phyloP scores from a whole-genome alignment of 169 alveolate genomes.

The Plasmodium gallinaceum region DNA sequence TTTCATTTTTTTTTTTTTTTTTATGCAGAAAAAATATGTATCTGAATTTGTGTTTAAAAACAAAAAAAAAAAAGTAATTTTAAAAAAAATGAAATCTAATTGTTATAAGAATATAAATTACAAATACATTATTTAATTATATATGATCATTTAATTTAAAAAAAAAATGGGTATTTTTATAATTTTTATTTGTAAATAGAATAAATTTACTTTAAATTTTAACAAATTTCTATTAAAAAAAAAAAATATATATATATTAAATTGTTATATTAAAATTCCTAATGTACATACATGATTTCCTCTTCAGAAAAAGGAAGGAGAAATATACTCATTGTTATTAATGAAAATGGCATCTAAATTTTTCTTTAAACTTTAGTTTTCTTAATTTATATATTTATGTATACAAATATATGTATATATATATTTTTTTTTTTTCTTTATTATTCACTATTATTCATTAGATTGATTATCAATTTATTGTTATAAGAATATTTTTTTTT shows the following conservation, averaged over 20 bases:
- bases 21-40: no score
- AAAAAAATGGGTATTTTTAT: background rate
- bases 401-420: background rate
- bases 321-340: background rate
- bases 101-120: no score
- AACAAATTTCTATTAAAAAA: background rate
- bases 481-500: no score
- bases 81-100: no score
- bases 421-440: background rate
- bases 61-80: no score
- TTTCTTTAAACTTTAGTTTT: background rate
- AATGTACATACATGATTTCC: conserved; percentile 5
- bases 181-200: background rate
- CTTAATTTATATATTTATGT: background rate
- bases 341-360: background rate
- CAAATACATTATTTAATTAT: no score
- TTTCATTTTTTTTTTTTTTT: no score
- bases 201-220: background rate
- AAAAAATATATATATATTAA: background rate
- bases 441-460: no score
- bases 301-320: background rate
- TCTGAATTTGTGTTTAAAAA: no score
- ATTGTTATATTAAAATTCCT: background rate
- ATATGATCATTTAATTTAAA: background rate
- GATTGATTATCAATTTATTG: no score